These are phyloP conservation scores for Aspergillus udagawae DNA, from an alignment of 2,329 filamentous ascomycete genomes.

Conservation along the genomic window DNA sequence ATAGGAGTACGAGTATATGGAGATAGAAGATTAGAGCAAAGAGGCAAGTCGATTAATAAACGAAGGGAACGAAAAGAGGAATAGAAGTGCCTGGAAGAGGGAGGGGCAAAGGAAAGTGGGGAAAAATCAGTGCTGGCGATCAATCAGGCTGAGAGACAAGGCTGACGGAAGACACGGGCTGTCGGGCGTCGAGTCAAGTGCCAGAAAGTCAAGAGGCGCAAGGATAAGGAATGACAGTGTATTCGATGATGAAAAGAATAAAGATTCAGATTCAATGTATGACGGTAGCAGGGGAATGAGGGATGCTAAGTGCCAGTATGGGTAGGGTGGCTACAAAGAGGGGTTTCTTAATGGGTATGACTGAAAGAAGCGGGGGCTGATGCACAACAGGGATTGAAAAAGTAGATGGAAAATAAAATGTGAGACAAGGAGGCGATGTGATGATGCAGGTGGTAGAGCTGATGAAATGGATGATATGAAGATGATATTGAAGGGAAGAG, in stretches of 20 bases:
- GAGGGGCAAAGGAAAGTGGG: slow-evolving; percentile 9
- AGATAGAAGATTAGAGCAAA: background rate
- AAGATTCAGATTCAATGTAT: too few species aligned
- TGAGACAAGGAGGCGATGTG: background rate
- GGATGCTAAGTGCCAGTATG: too few species aligned
- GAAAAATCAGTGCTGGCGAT: slow-evolving; percentile 9
- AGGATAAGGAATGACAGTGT: too few species aligned
- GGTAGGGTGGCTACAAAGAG: too few species aligned
- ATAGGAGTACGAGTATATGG: slow-evolving; percentile 1
- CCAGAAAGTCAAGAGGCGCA: background rate
- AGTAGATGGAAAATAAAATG: too few species aligned
- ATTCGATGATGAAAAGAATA: too few species aligned
- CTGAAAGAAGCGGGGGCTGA: too few species aligned
- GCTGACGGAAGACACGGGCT: background rate
- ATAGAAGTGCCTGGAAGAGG: background rate
- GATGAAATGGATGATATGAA: slow-evolving; percentile 2
- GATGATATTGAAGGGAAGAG: background rate
- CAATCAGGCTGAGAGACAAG: background rate
- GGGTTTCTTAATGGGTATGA: too few species aligned
- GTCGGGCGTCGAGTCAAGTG: background rate
- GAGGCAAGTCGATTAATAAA: slow-evolving; percentile 1
- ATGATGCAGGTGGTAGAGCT: background rate
- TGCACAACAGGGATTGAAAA: too few species aligned
- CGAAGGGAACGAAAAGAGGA: slow-evolving; percentile 2
- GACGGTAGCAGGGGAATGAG: too few species aligned